These are phyloP conservation scores for Paratinospora sagittata DNA, from an alignment of 164 flowering plant genomes.

Conservation along the genomic window DNA sequence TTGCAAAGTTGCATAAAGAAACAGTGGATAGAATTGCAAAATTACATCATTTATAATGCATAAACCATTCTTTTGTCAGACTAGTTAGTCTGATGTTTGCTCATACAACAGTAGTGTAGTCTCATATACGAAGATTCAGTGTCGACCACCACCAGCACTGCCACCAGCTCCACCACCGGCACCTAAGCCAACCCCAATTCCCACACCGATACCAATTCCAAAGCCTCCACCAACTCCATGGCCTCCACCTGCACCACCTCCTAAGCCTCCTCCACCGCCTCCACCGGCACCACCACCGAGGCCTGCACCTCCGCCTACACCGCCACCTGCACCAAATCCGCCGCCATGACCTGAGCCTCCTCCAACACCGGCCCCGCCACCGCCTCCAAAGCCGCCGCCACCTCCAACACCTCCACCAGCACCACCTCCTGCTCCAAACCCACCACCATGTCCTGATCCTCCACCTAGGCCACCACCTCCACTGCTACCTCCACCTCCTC, in stretches of 20 bases:
- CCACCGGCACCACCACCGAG: conserved; percentile 14
- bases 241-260: conserved; percentile 15
- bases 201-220: conserved; percentile 30
- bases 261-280: conserved; percentile 12
- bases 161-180: neutral
- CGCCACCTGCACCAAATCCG: conserved; percentile 21
- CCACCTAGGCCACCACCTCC: conserved; percentile 16
- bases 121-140: neutral
- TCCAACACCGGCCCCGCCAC: conserved; percentile 15
- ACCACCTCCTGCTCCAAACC: neutral
- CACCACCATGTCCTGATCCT: conserved; percentile 4
- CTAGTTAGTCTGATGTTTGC: neutral
- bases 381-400: conserved; percentile 15
- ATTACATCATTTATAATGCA: neutral
- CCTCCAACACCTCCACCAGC: conserved; percentile 13
- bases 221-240: conserved; percentile 29
- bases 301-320: conserved; percentile 18
- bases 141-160: neutral
- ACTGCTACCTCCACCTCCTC: conserved; percentile 19
- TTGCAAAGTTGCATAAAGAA: neutral
- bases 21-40: neutral
- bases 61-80: neutral
- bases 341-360: conserved; percentile 17
- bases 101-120: neutral
- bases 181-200: conserved; percentile 18